Conservation (phyloP, 805 yeast genomes). For the Candida quercuum region DNA sequence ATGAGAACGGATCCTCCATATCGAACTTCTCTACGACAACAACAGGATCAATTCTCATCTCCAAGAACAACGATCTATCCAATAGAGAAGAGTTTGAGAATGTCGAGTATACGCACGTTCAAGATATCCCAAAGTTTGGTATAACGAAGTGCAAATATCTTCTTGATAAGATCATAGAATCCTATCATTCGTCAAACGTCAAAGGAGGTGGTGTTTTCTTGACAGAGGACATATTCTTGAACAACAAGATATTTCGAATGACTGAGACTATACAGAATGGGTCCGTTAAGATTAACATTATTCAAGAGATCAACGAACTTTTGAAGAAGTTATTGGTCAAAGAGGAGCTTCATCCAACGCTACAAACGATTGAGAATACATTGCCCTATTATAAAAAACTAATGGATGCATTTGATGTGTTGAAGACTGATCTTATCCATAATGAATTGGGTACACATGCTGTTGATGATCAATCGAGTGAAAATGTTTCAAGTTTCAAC, state of each 20-base stretch:
- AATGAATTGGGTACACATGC: too few relatives aligned
- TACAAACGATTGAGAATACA: constrained; percentile 9
- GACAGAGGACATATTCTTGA: constrained; percentile 11
- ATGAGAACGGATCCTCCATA: not conserved
- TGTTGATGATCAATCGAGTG: too few relatives aligned
- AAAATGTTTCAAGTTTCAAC: not conserved
- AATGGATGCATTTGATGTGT: constrained; percentile 21
- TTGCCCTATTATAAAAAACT: constrained; percentile 19
- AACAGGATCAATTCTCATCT: too few relatives aligned
- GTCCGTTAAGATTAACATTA: constrained; percentile 19
- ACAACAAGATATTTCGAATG: constrained; percentile 8
- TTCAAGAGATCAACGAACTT: constrained; percentile 17
- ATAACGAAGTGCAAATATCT: constrained; percentile 9
- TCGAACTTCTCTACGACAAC: too few relatives aligned
- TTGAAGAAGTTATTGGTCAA: constrained; percentile 8
- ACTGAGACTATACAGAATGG: constrained; percentile 15
- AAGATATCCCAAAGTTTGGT: constrained; percentile 5
- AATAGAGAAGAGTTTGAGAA: too few relatives aligned
- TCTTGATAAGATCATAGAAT: constrained; percentile 11
- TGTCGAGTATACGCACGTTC: not conserved
- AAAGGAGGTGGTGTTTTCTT: constrained; percentile 16
- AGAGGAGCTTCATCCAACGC: not conserved
- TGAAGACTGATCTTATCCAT: constrained; percentile 3
- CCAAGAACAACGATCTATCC: too few relatives aligned
- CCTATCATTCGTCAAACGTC: constrained; percentile 9